Evolutionary conservation across 2,329 filamentous ascomycete species (phyloP).

Genomic region (Parastagonospora avenae): DNA sequence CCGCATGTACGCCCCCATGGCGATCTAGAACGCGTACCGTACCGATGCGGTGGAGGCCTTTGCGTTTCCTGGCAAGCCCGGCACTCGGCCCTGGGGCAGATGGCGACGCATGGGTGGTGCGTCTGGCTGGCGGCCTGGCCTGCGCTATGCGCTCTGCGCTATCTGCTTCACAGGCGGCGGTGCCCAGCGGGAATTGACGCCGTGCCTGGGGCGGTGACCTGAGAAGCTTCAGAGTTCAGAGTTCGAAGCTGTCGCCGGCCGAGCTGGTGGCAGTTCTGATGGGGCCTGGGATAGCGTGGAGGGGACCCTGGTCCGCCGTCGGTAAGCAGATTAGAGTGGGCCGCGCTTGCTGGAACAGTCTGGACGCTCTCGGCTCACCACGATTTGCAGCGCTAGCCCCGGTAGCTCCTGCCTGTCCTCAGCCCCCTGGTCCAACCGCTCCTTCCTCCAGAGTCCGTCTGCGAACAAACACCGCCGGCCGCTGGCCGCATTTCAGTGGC

Average conservation of each 20-base stretch:
- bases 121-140: neutral
- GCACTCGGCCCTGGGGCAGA: neutral
- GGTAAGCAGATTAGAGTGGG: conserved; percentile 12
- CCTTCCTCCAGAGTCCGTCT: neutral
- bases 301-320: conserved; percentile 1
- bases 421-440: neutral
- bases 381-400: conserved; percentile 23
- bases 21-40: conserved; percentile 41
- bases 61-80: conserved; percentile 21
- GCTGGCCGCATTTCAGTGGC: no score
- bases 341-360: conserved; percentile 25
- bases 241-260: neutral
- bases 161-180: neutral
- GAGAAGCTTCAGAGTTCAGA: neutral
- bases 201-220: no score
- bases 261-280: neutral
- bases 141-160: neutral
- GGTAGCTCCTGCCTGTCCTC: conserved; percentile 5
- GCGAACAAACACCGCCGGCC: neutral
- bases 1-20: conserved; percentile 26
- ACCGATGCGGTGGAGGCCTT: conserved; percentile 28
- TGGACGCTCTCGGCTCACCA: conserved; percentile 23
- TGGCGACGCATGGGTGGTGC: neutral
- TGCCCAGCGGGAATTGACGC: neutral
- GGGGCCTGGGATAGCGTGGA: neutral